Conservation (phyloP, 1,139 yeast species). For the Yamadazyma trypodendri region DNA sequence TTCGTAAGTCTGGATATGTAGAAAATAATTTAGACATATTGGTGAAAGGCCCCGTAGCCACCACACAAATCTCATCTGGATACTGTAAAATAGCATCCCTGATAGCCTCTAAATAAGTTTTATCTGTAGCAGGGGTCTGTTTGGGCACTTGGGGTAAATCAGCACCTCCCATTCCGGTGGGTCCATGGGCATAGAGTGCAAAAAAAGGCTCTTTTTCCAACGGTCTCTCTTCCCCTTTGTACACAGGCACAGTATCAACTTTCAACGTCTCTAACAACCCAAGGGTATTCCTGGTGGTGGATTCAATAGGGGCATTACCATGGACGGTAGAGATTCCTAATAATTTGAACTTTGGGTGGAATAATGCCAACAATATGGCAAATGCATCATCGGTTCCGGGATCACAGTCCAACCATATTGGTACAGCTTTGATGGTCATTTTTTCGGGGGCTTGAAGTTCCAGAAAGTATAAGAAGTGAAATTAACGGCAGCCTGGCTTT, state of each 20-base stretch:
- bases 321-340: conserved; percentile 80
- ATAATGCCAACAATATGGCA: conserved; percentile 65
- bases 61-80: conserved; percentile 50
- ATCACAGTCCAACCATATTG: conserved; percentile 90
- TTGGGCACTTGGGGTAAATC: conserved; percentile 52
- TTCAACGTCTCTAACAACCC: conserved; percentile 62
- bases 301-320: conserved; percentile 70
- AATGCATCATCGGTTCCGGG: conserved; percentile 91
- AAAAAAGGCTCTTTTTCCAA: conserved; percentile 45
- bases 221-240: conserved; percentile 63
- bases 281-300: conserved; percentile 71
- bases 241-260: conserved; percentile 54
- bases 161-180: conserved; percentile 73
- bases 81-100: conserved; percentile 44
- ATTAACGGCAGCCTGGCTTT: too few relatives aligned
- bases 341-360: conserved; percentile 57
- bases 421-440: conserved; percentile 30
- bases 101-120: conserved; percentile 57
- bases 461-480: too few relatives aligned
- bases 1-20: conserved; percentile 50
- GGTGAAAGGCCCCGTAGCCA: conserved; percentile 76
- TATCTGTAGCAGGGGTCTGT: conserved; percentile 27
- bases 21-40: conserved; percentile 56
- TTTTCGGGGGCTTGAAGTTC: too few relatives aligned
- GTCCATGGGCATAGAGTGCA: conserved; percentile 74